Base-by-base conservation (phyloP, 495 filamentous ascomycete genomes). In the Thozetella sp. region DNA sequence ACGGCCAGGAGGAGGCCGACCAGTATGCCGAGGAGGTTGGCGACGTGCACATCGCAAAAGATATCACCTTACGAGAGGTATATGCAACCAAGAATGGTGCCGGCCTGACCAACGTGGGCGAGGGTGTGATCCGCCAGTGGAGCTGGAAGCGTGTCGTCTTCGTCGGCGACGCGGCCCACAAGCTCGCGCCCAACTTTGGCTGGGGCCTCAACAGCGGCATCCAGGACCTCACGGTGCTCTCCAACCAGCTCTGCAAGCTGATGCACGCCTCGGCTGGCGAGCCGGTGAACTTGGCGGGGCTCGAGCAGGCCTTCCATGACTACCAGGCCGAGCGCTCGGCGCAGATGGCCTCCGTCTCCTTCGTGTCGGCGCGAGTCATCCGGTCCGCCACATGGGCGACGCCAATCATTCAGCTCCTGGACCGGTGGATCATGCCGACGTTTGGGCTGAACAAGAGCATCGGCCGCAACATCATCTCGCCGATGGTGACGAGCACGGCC, bases 81-180 rank as follows among this genome's bases (percentile, higher is more conserved):
- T 81, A 72, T 57, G 45, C 67, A 0, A 62, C 60, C 2, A 48
- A 57, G n/a, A 54, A 58, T 2, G 62, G 48, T 23, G 51, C 43
- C 4, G 63, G 61, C 19, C 46, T 75, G 62, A 63, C 67, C 4
- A 60, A 60, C 12, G 51, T 78, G 12, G 74, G 79, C 55, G 77
- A 80, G 57, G 67, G 66, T n/a, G 61, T 66, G 2, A 54, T 73
- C 48, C 68, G 72, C 4, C 56, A 65, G 12, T 77, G 77, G 75
- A 62, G 51, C 11, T 72, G 60, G 50, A 72, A 67, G 26, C 65
- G 75, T 19, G 57, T 76, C 48, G 74, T 76, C 2, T 69, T 75
- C 34, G 54, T 76, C 4, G 76, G 77, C 4, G 77, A 80, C 54
- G 64, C 75, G 2, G 60, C 71, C 19, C 72, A 75, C 50, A 80